phyloP scores from a whole-genome alignment of 2,329 filamentous ascomycete species.

The Clonostachys rosea region DNA sequence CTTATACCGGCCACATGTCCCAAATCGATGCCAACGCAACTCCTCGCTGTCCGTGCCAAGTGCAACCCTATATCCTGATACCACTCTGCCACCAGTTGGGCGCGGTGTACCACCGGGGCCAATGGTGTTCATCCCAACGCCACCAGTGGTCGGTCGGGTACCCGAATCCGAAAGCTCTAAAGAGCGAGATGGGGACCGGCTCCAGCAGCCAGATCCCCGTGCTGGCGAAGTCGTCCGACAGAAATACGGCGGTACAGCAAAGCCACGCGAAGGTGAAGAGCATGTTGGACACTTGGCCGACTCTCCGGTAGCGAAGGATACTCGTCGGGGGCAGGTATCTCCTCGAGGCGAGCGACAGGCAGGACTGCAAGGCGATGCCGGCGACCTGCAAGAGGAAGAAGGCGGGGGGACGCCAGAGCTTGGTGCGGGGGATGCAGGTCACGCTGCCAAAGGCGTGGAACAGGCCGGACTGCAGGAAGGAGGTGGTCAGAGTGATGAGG shows the following conservation, averaged over 20 bases:
- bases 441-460: slow-evolving; percentile 70
- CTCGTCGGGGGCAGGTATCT: slow-evolving; percentile 30
- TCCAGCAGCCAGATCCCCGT: slow-evolving; percentile 78
- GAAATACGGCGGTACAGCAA: slow-evolving; percentile 54
- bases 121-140: slow-evolving; percentile 56
- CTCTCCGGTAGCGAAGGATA: slow-evolving; percentile 27
- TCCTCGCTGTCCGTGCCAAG: no score
- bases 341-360: slow-evolving; percentile 24
- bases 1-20: no score
- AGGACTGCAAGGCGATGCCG: slow-evolving; percentile 59
- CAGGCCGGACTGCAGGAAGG: slow-evolving; percentile 60
- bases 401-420: slow-evolving; percentile 45
- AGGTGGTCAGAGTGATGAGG: slow-evolving; percentile 21
- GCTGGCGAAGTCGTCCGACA: slow-evolving; percentile 73
- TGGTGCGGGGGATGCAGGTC: slow-evolving; percentile 51
- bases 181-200: slow-evolving; percentile 69
- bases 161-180: slow-evolving; percentile 65
- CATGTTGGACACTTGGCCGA: slow-evolving; percentile 45
- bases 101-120: slow-evolving; percentile 53
- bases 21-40: no score
- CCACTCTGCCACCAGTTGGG: slow-evolving; percentile 55
- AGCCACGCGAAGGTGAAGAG: slow-evolving; percentile 63
- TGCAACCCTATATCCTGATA: slow-evolving; percentile 9
- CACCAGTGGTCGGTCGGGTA: slow-evolving; percentile 57
- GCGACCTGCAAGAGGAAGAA: slow-evolving; percentile 72